Evolutionary conservation across 345 rosid species (phyloP), one percentile per base, ranked within the genome.

Genomic region (Cochlearia excelsa): DNA sequence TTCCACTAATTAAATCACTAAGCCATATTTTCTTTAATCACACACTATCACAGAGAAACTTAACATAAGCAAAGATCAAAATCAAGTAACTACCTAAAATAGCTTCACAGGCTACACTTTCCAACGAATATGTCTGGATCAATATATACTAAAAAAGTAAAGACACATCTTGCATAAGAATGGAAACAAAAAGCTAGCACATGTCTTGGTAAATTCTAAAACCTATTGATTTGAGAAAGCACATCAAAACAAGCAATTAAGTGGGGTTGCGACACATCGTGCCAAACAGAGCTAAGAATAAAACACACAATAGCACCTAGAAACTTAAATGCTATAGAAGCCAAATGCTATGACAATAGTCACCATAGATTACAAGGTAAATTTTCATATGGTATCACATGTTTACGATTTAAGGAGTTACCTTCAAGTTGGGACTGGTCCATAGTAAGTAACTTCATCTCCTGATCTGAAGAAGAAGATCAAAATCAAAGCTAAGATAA

Each of bases 371-470:
- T 34, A 49, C 35, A 57, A 16, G 23, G 23, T 16, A 46, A 63
- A 56, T 41, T 43, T 49, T 63, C 60, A 35, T 34, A 63, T 16
- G 23, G 23, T 16, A 16, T 16, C 23, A 16, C 23, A 16, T 16
- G 23, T 16, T 16, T 16, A 16, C 23, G 23, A 16, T 16, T 63
- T 54, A 63, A 23, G 30, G 31, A 53, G 23, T 52, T 39, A 34
- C 42, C 54, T 35, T 65, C 62, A 65, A 47, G 70, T 71, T 52
- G 75, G 75, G 11, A 71, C 41, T 52, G 67, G 70, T 37, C 75
- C 75, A 59, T 48, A 9, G 66, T 59, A 65, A 59, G 66, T 5
- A 65, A 6, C 42, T 41, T 65, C 33, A 33, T 51, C 52, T 65
- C 57, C 57, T 33, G 66, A 71, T 41, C 41, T 16, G 51, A 53